Base-by-base conservation (phyloP, 345 rosid species). In the Moringa oleifera region DNA sequence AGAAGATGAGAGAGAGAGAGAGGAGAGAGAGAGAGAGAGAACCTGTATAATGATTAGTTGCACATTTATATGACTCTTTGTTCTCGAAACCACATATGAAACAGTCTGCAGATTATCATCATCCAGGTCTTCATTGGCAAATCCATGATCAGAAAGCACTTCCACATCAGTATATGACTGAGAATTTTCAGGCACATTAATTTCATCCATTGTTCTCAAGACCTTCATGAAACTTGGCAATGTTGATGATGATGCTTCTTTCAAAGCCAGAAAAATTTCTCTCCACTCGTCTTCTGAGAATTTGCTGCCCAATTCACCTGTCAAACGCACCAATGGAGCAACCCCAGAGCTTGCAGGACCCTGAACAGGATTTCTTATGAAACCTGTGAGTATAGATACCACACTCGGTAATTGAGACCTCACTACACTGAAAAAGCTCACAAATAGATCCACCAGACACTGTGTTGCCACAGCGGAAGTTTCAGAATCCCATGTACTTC, bases 1-100 rank as follows among this genome's bases (percentile, higher is more conserved):
- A 41, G 17, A 16, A 41, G 11, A 45, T 12, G 53, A 60, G 65
- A 28, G 20, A 20, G 23, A 62, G 25, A 59, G 53, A n/a, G 36
- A 13, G 10, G 20, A 53, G 59, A 55, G 55, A 45, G 46, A 37
- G 51, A 70, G 55, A 46, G 66, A 62, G 58, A 45, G 65, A 36
- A 93, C 98, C 94, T 86, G 94, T 41, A 82, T 53, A 59, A 85
- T 76, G 36, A 81, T 90, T 58, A 93, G 85, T 77, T 90, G 98
- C 58, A 83, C 71, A 0, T 90, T 67, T 36, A 90, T 83, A 70
- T 90, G 92, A 80, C 86, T 78, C 81, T 88, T 93, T 77, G 81
- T 81, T 73, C 94, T 85, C 36, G 95, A 86, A 63, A 83, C 77
- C 74, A 93, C 88, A 69, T 85, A 83, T 21, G 92, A 81, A 71